Evolutionary conservation across 2,329 filamentous ascomycete genomes (phyloP), one percentile per base, ranked within the genome.

Genomic region (Boeremia exigua): DNA sequence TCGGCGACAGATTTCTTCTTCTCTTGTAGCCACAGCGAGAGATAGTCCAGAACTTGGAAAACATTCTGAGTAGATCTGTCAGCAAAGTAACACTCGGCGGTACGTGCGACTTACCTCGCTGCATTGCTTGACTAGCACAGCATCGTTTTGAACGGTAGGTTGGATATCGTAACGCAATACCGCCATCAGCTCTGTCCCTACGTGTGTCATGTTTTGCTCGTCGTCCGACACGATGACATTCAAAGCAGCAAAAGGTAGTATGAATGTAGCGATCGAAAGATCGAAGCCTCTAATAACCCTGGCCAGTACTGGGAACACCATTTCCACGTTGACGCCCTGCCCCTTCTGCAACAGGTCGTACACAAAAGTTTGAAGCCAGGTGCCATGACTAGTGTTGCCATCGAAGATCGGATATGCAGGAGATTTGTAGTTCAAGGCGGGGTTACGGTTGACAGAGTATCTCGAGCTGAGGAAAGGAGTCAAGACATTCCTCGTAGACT

Each of bases 21-120:
- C 49, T 88, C 86, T 66, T 96, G 92, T 23, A 96, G 79, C 92
- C 94, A 99, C 61, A 89, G 85, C 69, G 92, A 92, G 58, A 94
- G 85, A 73, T 99, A 98, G 73, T 99, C 96, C 0, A 99, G 82
- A 4, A 96, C 86, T 42, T 89, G 86, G 73, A 99, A 99, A 2
- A 97, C 88, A 53, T 90, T 92, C 90, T 95, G 53, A 19, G 30
- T 47, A 14, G n/a, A 3, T n/a, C 51, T 77, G 33, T 68, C 29
- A 63, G 4, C 10, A 10, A 30, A 10, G 17, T 19, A 8, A 15
- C 6, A 27, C 14, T n/a, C 5, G 19, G 2, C 23, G 12, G 10
- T 4, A 32, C 2, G 23, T 14, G 19, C 11, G 7, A 65, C 82
- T 78, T 80, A 92, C 92, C 81, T 98, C 92, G 68, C 91, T 96